Conservation (phyloP, 768 basidiomycete genomes). For the Rubroboletus satanas region DNA sequence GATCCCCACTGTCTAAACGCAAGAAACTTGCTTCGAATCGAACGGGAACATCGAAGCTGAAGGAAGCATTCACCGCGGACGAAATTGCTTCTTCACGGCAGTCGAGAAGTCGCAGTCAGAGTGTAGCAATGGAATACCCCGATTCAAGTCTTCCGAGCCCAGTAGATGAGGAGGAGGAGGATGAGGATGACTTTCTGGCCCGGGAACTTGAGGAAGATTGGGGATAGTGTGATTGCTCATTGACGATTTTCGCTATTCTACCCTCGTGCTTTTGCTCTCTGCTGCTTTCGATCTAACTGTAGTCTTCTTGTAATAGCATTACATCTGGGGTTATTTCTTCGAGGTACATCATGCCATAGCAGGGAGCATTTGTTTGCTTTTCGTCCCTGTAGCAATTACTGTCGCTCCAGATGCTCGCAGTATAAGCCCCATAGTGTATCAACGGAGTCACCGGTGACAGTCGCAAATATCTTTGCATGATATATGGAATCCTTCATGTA, state of each 20-base stretch:
- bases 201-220: conserved; percentile 73
- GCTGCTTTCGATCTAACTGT: conserved; percentile 21
- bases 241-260: not conserved
- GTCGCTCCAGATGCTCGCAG: conserved; percentile 35
- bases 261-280: conserved; percentile 1
- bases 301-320: conserved; percentile 18
- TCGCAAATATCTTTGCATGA: conserved; percentile 48
- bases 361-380: not conserved
- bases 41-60: conserved; percentile 61
- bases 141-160: conserved; percentile 17
- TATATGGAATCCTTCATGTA: conserved; percentile 48
- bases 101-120: conserved; percentile 24
- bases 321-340: conserved; percentile 7
- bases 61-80: conserved; percentile 59
- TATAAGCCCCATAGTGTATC: conserved; percentile 59
- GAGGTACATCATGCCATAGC: not conserved
- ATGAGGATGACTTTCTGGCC: conserved; percentile 81
- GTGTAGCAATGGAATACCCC: conserved; percentile 9
- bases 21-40: conserved; percentile 71
- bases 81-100: conserved; percentile 35
- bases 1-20: conserved; percentile 76
- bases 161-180: conserved; percentile 52
- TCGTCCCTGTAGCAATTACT: not conserved
- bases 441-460: conserved; percentile 49
- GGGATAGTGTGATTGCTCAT: conserved; percentile 46